Conservation (phyloP, 2,329 filamentous ascomycete species). For the Ceratocystis ficicola region DNA sequence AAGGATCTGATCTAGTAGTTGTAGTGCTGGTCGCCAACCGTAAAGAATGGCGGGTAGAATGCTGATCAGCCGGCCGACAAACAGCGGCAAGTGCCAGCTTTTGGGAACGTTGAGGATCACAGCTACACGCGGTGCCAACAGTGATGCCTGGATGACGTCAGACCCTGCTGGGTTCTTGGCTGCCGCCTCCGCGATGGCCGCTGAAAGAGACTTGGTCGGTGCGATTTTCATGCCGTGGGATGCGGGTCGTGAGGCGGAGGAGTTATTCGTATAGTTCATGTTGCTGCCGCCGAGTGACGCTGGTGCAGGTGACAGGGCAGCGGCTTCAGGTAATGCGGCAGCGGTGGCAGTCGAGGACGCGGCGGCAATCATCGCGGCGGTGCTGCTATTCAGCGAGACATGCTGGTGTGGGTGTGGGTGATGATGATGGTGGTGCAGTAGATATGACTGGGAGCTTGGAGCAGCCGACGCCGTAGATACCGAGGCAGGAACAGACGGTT, state of each 20-base stretch:
- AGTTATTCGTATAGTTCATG: background rate
- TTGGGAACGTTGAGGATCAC: conserved; percentile 62
- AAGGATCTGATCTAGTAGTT: conserved; percentile 53
- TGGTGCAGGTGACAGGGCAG: background rate
- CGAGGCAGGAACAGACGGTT: background rate
- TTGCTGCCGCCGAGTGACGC: background rate
- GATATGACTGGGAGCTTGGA: background rate
- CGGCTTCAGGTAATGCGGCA: background rate
- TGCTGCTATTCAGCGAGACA: conserved; percentile 6
- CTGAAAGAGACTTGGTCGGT: conserved; percentile 19
- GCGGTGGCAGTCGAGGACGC: conserved; percentile 10
- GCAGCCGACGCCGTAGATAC: background rate
- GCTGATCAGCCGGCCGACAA: conserved; percentile 59
- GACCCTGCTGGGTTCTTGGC: conserved; percentile 12
- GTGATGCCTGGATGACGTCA: conserved; percentile 27
- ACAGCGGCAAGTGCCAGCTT: conserved; percentile 61
- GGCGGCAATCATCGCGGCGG: conserved; percentile 1
- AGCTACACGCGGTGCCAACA: conserved; percentile 64
- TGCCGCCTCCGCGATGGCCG: conserved; percentile 18
- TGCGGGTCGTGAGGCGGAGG: background rate
- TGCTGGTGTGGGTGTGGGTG: conserved; percentile 1
- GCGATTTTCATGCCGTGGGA: conserved; percentile 19
- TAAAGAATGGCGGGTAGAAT: conserved; percentile 59
- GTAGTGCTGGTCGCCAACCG: conserved; percentile 56
- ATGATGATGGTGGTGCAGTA: background rate